Evolutionary conservation across 2,329 filamentous ascomycete genomes (phyloP).

Genomic region (Xylaria sp.): DNA sequence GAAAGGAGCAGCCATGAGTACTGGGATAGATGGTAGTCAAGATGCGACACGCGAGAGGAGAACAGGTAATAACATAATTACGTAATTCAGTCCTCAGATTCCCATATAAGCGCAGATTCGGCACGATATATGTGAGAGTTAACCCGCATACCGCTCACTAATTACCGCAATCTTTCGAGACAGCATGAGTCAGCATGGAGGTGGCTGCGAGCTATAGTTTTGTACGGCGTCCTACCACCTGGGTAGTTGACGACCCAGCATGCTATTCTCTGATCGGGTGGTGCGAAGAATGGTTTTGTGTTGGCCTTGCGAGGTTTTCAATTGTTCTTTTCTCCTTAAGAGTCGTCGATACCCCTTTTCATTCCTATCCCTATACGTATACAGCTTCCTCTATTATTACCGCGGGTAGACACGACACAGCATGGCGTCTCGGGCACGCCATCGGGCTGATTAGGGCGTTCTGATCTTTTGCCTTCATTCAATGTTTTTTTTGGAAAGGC

Average conservation of each 20-base stretch:
- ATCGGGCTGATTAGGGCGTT: constrained; percentile 2
- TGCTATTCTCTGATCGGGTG: background rate
- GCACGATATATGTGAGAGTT: background rate
- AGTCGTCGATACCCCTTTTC: constrained; percentile 35
- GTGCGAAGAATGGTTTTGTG: constrained; percentile 4
- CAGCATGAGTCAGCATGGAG: background rate
- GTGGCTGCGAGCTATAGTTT: constrained; percentile 2
- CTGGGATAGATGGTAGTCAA: constrained; percentile 59
- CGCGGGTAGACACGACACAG: constrained; percentile 13
- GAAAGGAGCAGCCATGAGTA: constrained; percentile 47
- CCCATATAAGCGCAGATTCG: background rate
- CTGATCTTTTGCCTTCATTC: background rate
- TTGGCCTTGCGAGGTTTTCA: background rate
- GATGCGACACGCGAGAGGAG: constrained; percentile 62
- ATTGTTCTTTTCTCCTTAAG: background rate
- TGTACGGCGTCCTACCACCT: background rate
- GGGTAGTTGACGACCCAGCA: constrained; percentile 5
- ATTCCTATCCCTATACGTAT: constrained; percentile 2
- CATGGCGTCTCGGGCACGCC: constrained; percentile 26
- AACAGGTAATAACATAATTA: constrained; percentile 42
- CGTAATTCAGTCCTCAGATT: constrained; percentile 6
- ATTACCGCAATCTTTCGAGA: too few species aligned
- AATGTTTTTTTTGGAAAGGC: too few species aligned
- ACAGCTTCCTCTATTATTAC: background rate
- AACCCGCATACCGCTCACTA: background rate